Evolutionary conservation across 352 stramenopile species (phyloP).

Genomic region (Globisporangium acanthophoron): DNA sequence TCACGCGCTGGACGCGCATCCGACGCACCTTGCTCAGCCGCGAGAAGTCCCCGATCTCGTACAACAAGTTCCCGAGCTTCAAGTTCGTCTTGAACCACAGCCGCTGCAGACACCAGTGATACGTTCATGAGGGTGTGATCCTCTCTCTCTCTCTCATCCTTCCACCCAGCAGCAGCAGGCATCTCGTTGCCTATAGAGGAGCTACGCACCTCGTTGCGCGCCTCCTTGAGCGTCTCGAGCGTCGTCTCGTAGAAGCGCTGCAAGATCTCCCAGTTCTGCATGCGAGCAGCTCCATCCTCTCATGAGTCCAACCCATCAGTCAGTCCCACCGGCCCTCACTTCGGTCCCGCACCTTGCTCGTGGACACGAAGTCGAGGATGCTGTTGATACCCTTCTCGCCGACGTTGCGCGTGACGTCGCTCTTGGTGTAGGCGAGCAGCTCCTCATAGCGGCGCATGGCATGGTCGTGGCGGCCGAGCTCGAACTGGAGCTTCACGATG

Average conservation of each 20-base stretch:
- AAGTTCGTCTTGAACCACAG: constrained; percentile 97
- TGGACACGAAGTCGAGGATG: constrained; percentile 93
- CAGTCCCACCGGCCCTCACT: too few species aligned
- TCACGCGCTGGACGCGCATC: not conserved
- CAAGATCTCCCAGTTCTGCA: constrained; percentile 76
- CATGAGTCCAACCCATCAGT: too few species aligned
- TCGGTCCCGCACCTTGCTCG: constrained; percentile 43
- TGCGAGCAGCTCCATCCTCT: not conserved
- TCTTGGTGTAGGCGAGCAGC: constrained; percentile 87
- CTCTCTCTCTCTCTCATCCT: not conserved
- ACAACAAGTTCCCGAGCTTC: constrained; percentile 93
- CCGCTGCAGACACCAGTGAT: constrained; percentile 27
- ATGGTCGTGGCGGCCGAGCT: constrained; percentile 58
- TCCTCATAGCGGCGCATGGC: constrained; percentile 85
- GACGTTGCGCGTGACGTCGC: constrained; percentile 89
- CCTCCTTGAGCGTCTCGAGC: constrained; percentile 79
- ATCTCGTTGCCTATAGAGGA: not conserved
- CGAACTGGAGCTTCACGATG: constrained; percentile 90
- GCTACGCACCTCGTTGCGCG: constrained; percentile 53
- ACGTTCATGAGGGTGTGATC: too few species aligned
- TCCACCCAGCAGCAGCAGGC: too few species aligned
- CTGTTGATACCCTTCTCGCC: constrained; percentile 95
- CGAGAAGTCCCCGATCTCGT: constrained; percentile 73
- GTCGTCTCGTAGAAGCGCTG: constrained; percentile 86
- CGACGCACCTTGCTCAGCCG: constrained; percentile 58